Percentiles rank a stretch among this genome's conserved stretches.
Conservation (phyloP, 306 rosid species). For the Sophora flavescens region DNA sequence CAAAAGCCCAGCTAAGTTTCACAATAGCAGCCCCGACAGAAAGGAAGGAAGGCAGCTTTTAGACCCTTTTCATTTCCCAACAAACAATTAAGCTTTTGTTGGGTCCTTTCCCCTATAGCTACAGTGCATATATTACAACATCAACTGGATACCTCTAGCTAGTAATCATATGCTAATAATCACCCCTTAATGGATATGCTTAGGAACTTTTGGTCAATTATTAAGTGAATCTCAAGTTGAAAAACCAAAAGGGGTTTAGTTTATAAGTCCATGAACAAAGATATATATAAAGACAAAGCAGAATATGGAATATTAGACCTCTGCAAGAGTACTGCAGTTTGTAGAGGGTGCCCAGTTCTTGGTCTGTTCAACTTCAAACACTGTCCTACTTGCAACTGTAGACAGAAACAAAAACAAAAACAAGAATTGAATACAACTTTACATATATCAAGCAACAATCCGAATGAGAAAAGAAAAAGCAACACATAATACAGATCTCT, state of each 20-base stretch:
- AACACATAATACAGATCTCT: constrained; percentile 22
- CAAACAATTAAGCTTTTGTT: constrained; percentile 59
- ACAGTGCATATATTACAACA: constrained; percentile 39
- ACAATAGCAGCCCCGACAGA: constrained; percentile 78
- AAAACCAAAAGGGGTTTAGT: constrained; percentile 20
- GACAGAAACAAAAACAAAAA: constrained; percentile 62
- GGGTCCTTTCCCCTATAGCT: constrained; percentile 38
- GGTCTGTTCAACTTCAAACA: constrained; percentile 73
- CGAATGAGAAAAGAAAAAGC: constrained; percentile 47
- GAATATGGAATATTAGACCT: constrained; percentile 56
- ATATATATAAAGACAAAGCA: constrained; percentile 33
- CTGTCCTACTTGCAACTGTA: constrained; percentile 71
- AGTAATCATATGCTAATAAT: constrained; percentile 56
- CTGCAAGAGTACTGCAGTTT: constrained; percentile 59
- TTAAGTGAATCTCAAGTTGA: constrained; percentile 42
- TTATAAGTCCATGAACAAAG: constrained; percentile 31
- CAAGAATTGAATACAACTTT: constrained; percentile 50
- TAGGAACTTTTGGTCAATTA: constrained; percentile 36
- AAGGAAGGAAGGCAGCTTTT: constrained; percentile 82
- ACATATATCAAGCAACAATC: constrained; percentile 53
- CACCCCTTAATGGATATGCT: constrained; percentile 45
- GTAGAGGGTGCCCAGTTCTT: constrained; percentile 75
- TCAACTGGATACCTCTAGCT: constrained; percentile 24
- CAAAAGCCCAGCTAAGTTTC: constrained; percentile 61
- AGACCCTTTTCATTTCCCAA: constrained; percentile 74